Percentiles rank a stretch among this genome's conserved stretches.
Evolutionary conservation across 2,329 filamentous ascomycete species (phyloP).

Genomic region (Fusarium sp.): DNA sequence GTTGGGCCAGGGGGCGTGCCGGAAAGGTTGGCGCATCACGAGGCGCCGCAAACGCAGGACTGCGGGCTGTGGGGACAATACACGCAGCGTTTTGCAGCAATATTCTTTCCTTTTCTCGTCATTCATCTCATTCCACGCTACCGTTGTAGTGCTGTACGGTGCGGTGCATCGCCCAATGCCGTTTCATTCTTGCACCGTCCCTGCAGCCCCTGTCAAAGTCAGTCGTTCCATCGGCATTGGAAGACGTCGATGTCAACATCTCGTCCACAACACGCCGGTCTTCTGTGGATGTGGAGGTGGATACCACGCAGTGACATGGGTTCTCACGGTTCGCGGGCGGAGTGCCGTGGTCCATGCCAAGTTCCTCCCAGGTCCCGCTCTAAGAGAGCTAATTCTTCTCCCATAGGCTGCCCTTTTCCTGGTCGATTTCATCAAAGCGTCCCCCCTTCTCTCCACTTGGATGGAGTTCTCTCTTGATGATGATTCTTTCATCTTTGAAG

Average conservation of each 20-base stretch:
- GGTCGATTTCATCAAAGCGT: slow-evolving; percentile 35
- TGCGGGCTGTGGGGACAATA: slow-evolving; percentile 35
- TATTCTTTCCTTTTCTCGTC: slow-evolving; percentile 6
- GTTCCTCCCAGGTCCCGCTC: slow-evolving; percentile 22
- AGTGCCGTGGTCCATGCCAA: slow-evolving; percentile 31
- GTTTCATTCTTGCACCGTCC: slow-evolving; percentile 2
- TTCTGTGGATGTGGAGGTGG: slow-evolving; percentile 35
- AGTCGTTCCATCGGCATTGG: not conserved
- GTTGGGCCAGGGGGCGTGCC: slow-evolving; percentile 29
- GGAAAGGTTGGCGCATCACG: slow-evolving; percentile 42
- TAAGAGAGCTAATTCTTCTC: slow-evolving; percentile 20
- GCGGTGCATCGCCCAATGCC: not conserved
- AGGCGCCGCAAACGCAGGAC: slow-evolving; percentile 39
- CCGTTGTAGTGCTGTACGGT: not conserved
- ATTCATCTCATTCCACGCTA: slow-evolving; percentile 20
- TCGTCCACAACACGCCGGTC: not conserved
- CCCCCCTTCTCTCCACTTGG: slow-evolving; percentile 17
- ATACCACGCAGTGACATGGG: slow-evolving; percentile 33
- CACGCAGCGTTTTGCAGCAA: not conserved
- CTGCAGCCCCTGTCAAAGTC: not conserved
- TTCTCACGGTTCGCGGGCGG: slow-evolving; percentile 31
- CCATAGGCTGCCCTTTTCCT: slow-evolving; percentile 20
- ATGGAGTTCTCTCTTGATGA: not conserved
- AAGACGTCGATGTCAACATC: not conserved
- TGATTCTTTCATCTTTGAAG: not conserved